phyloP scores from a whole-genome alignment of 768 basidiomycete genomes.

The Naematelia encephala region DNA sequence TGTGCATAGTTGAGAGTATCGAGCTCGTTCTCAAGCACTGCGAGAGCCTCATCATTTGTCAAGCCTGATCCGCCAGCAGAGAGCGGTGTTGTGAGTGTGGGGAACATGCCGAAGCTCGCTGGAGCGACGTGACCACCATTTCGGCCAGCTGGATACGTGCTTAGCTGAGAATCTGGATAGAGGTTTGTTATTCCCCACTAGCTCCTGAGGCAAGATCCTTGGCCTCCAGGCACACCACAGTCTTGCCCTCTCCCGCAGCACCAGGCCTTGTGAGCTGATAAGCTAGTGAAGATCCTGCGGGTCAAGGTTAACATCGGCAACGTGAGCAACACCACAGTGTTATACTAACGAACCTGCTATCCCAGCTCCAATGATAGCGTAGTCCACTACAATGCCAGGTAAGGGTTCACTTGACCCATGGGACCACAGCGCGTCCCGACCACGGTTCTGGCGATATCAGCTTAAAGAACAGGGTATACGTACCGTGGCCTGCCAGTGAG shows the following conservation, averaged over 20 bases:
- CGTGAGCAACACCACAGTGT: too few species aligned
- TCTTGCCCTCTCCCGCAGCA: constrained; percentile 12
- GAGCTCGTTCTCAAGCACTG: constrained; percentile 33
- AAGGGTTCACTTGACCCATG: constrained; percentile 11
- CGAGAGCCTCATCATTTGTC: constrained; percentile 26
- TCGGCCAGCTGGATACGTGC: constrained; percentile 18
- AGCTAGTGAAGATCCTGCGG: constrained; percentile 28
- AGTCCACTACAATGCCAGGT: constrained; percentile 15
- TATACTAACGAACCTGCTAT: constrained; percentile 18
- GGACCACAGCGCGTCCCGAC: constrained; percentile 15
- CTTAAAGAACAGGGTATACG: constrained; percentile 1
- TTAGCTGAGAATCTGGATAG: neutral
- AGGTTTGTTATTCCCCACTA: constrained; percentile 16
- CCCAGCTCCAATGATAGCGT: constrained; percentile 26
- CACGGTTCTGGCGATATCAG: constrained; percentile 21
- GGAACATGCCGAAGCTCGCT: constrained; percentile 17
- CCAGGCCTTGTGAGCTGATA: constrained; percentile 33
- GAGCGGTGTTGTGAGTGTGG: constrained; percentile 18
- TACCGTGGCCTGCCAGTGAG: constrained; percentile 42
- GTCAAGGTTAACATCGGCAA: neutral
- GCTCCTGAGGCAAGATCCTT: constrained; percentile 39
- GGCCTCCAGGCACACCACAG: constrained; percentile 26
- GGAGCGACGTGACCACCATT: constrained; percentile 37
- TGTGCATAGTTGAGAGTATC: constrained; percentile 30
- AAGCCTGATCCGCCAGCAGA: constrained; percentile 32